phyloP scores from a whole-genome alignment of 2,329 filamentous ascomycete genomes.

The Diaporthe sp. region DNA sequence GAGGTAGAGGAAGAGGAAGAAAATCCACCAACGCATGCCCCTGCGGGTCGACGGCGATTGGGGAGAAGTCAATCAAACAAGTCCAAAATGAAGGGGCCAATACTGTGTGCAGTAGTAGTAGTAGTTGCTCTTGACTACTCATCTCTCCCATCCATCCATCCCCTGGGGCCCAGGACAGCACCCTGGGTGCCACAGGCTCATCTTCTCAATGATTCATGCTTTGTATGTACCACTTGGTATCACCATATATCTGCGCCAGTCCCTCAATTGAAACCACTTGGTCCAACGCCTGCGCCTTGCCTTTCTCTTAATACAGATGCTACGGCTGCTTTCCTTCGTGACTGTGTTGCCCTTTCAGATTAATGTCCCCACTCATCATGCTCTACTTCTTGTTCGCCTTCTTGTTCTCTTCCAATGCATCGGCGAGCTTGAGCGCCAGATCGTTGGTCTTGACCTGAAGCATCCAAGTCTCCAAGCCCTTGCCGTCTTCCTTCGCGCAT shows the following conservation, averaged over 20 bases:
- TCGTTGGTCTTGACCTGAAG: slow-evolving; percentile 78
- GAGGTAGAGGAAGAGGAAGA: not conserved
- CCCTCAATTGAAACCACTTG: slow-evolving; percentile 40
- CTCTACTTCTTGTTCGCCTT: slow-evolving; percentile 66
- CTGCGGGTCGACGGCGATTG: not conserved
- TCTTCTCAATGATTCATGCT: slow-evolving; percentile 21
- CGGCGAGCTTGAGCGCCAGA: slow-evolving; percentile 67
- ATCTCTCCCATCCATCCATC: not conserved
- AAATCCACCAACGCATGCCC: not conserved
- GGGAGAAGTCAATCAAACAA: slow-evolving; percentile 9
- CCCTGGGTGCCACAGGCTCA: slow-evolving; percentile 15
- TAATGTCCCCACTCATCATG: not conserved
- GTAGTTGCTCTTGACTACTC: slow-evolving; percentile 10
- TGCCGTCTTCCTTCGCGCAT: slow-evolving; percentile 70
- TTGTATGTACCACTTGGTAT: slow-evolving; percentile 40
- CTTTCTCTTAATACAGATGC: slow-evolving; percentile 20
- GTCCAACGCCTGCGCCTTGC: slow-evolving; percentile 32
- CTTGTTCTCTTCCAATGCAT: slow-evolving; percentile 67
- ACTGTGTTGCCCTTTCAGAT: not conserved
- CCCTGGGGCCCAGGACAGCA: not conserved
- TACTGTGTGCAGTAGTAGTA: not conserved
- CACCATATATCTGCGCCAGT: slow-evolving; percentile 24
- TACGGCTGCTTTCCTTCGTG: slow-evolving; percentile 8
- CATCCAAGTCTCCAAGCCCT: slow-evolving; percentile 77
- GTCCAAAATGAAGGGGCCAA: not conserved